These are phyloP conservation scores for Mycena latifolia DNA, from an alignment of 768 basidiomycete genomes.

Conservation along the genomic window DNA sequence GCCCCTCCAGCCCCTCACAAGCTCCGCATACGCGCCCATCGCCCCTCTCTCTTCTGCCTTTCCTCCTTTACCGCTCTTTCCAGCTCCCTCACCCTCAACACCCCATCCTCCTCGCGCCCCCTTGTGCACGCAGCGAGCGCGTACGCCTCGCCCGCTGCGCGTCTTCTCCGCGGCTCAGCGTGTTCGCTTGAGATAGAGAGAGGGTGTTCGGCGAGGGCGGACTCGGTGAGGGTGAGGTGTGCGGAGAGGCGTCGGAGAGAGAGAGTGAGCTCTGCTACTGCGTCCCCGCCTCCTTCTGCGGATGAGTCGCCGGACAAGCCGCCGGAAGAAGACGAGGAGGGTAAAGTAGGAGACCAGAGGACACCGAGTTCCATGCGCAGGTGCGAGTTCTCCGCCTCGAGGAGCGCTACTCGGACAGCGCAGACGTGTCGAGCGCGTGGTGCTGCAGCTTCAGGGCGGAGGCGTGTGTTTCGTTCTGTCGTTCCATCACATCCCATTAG, in stretches of 20 bases:
- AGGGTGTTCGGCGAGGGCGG: conserved; percentile 61
- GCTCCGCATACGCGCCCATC: conserved; percentile 81
- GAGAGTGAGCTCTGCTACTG: conserved; percentile 65
- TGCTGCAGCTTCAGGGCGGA: conserved; percentile 63
- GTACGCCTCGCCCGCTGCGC: conserved; percentile 64
- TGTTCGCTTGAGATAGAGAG: conserved; percentile 54
- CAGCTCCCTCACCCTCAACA: conserved; percentile 62
- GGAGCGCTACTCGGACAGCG: too few species aligned
- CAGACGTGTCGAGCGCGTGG: conserved; percentile 55
- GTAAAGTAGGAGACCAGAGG: conserved; percentile 55
- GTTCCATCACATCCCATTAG: too few species aligned
- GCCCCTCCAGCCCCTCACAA: conserved; percentile 74
- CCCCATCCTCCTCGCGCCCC: conserved; percentile 66
- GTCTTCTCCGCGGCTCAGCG: conserved; percentile 58
- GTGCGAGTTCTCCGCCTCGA: too few species aligned
- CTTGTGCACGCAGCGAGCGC: conserved; percentile 67
- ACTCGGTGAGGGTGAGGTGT: conserved; percentile 74
- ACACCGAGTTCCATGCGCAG: conserved; percentile 57
- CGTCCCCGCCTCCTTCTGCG: too few species aligned
- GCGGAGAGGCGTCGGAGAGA: conserved; percentile 77
- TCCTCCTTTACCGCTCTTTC: conserved; percentile 58
- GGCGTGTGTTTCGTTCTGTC: conserved; percentile 65
- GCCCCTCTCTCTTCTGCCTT: conserved; percentile 70
- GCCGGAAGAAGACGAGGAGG: conserved; percentile 39
- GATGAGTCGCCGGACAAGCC: too few species aligned